Base-by-base conservation (phyloP, 768 basidiomycete genomes). In the Coprinopsis sp. region DNA sequence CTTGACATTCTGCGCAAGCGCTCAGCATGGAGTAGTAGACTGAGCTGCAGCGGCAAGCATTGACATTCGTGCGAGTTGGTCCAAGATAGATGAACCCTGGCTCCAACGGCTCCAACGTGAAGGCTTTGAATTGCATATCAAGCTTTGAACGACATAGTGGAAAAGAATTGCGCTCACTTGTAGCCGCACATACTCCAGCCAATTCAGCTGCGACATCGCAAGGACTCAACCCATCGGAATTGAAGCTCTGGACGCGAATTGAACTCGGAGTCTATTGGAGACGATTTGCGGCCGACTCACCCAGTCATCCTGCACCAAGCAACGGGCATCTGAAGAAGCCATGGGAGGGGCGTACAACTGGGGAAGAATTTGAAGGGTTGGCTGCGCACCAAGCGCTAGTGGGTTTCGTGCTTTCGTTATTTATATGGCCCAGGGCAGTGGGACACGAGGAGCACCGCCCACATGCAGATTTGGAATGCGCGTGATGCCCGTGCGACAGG, bases 1-100 rank as follows among this genome's bases (percentile, higher is more conserved):
- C 58, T 56, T 81, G 79, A 53, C 79, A 81, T 10, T 58, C 53
- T 3, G 71, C 67, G 53, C 79, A 81, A n/a, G 76, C 74, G 43
- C 69, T 70, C 47, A 76, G 52, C 53, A 78, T 53, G n/a, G 72
- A 71, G 58, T 79, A 81, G 37, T 72, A 71, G 10, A 79, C 73
- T 0, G 76, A 68, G 52, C 71, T 77, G 58, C 78, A 79, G 51
- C 59, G 59, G 56, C 79, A 79, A n/a, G 50, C n/a, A 43, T 71
- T 74, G 13, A 62, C 68, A 19, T 58, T 50, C 6, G 37, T 49
- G 24, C 46, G 11, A 14, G 58, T 56, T 6, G 76, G 74, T 1
- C 72, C 70, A 37, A 62, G 51, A 51, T 74, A 76, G 13, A 65
- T 60, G 22, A 55, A 60, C 23, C 54, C 58, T 4, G 40, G 31